Evolutionary conservation across 2,329 filamentous ascomycete genomes (phyloP).

Genomic region (Thermoascus crustaceus): DNA sequence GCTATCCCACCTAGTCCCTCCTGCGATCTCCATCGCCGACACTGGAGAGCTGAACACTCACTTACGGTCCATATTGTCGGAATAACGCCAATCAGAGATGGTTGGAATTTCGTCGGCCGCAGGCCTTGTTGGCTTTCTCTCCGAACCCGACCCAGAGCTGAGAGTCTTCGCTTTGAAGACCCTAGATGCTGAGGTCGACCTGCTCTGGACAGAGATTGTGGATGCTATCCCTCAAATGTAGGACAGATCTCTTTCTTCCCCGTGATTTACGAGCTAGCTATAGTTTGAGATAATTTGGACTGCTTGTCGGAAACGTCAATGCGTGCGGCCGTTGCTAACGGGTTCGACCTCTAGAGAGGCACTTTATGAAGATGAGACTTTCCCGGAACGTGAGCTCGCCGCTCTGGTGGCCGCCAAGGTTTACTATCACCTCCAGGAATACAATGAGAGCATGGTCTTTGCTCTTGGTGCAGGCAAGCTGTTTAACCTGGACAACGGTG

Average conservation of each 20-base stretch:
- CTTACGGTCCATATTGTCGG: background rate
- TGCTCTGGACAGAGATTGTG: slow-evolving; percentile 95
- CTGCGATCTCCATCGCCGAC: no score
- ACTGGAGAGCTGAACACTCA: background rate
- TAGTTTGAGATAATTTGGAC: background rate
- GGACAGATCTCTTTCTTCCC: slow-evolving; percentile 25
- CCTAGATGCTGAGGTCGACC: slow-evolving; percentile 92
- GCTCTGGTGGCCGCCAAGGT: slow-evolving; percentile 94
- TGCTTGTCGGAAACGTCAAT: no score
- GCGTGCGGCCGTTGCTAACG: slow-evolving; percentile 7
- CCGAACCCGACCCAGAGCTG: slow-evolving; percentile 88
- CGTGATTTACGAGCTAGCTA: background rate
- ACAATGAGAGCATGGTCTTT: slow-evolving; percentile 99
- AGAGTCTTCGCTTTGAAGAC: slow-evolving; percentile 92
- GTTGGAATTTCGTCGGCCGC: slow-evolving; percentile 89
- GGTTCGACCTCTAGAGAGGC: slow-evolving; percentile 60
- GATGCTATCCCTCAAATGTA: slow-evolving; percentile 90
- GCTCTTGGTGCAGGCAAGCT: slow-evolving; percentile 89
- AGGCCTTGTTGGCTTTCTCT: slow-evolving; percentile 88
- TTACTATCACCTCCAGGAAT: slow-evolving; percentile 97
- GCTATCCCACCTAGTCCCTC: no score
- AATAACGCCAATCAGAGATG: slow-evolving; percentile 49
- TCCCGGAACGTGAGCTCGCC: slow-evolving; percentile 87
- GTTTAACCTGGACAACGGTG: slow-evolving; percentile 82
- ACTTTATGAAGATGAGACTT: slow-evolving; percentile 91